Base-by-base conservation (phyloP, 129 eudicot species). In the Kitagawia praeruptora region DNA sequence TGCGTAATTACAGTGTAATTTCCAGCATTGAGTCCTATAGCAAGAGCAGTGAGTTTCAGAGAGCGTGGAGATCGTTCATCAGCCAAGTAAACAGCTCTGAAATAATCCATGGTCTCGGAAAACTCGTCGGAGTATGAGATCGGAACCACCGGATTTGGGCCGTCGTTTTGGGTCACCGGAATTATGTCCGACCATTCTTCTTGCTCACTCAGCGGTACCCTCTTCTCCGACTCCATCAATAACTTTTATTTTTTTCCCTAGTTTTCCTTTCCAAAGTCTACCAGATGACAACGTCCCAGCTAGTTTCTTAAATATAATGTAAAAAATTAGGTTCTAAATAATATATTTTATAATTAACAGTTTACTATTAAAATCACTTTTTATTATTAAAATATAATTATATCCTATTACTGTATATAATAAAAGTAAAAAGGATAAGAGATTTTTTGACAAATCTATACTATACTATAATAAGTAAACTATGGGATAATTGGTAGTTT, bases 111-210 rank as follows among this genome's bases (percentile, higher is more conserved):
- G 39, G 90, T 89, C 70, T 95, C 97, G 1, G 82, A 39, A 83
- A 95, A 95, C 56, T 92, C 89, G 8, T 88, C 88, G 0, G 93
- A 81, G 81, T 92, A 92, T 4, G 90, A 77, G 81, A 95, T 95
- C n/a, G 97, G 96, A 18, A 95, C 96, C 8, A 95, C 91, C 41
- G 97, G 98, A 51, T 87, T 90, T 2, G 96, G 98, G n/a, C 98
- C 98, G 79, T 95, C 98, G 63, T 92, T 75, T 77, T 95, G 97
- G 3, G 89, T 91, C 18, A 95, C 79, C 58, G 98, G 98, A 76
- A 80, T 85, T 13, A 95, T 82, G 80, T 92, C 98, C 38, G 92
- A 88, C 98, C 98, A 95, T 78, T 92, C 98, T 38, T 96, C 88
- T 79, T 96, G 79, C 74, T 78, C 76, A 76, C 89, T 85, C 16